Conservation (phyloP, 768 basidiomycete species). For the Clitopilus hobsonii region DNA sequence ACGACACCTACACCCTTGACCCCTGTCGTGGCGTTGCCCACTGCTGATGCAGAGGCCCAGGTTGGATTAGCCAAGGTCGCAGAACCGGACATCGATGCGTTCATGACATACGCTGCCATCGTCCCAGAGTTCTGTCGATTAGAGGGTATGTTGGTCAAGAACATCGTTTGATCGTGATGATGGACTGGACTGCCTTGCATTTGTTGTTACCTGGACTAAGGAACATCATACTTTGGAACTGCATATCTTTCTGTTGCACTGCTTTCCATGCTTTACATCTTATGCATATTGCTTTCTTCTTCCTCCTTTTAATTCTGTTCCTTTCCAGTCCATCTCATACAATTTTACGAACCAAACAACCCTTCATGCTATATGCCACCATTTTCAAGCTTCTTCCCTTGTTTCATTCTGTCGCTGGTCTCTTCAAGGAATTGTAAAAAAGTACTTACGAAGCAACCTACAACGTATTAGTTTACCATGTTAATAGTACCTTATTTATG, state of each 20-base stretch:
- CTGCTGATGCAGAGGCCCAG: slow-evolving; percentile 68
- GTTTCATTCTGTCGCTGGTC: not conserved
- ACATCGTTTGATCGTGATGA: slow-evolving; percentile 39
- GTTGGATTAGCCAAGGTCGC: slow-evolving; percentile 79
- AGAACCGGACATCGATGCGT: slow-evolving; percentile 79
- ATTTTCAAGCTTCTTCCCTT: not conserved
- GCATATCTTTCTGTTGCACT: not conserved
- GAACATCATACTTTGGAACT: not conserved
- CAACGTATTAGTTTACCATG: slow-evolving; percentile 1
- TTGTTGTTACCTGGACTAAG: too few relatives aligned
- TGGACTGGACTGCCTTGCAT: too few relatives aligned
- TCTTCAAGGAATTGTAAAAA: not conserved
- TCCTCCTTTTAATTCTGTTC: too few relatives aligned
- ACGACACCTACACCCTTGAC: slow-evolving; percentile 57
- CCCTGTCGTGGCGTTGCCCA: slow-evolving; percentile 68
- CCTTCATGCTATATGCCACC: not conserved
- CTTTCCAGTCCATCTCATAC: too few relatives aligned
- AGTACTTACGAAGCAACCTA: slow-evolving; percentile 1
- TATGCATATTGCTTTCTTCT: not conserved
- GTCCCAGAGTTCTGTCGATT: slow-evolving; percentile 80
- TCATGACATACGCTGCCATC: slow-evolving; percentile 81
- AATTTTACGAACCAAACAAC: too few relatives aligned
- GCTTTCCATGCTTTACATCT: not conserved
- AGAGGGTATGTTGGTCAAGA: slow-evolving; percentile 75
- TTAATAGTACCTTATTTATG: slow-evolving; percentile 1